A percentile compares a stretch with the other conserved stretches of the same genome.
Conservation (phyloP, 192 early-diverging fungal genomes). For the Backusella circina region DNA sequence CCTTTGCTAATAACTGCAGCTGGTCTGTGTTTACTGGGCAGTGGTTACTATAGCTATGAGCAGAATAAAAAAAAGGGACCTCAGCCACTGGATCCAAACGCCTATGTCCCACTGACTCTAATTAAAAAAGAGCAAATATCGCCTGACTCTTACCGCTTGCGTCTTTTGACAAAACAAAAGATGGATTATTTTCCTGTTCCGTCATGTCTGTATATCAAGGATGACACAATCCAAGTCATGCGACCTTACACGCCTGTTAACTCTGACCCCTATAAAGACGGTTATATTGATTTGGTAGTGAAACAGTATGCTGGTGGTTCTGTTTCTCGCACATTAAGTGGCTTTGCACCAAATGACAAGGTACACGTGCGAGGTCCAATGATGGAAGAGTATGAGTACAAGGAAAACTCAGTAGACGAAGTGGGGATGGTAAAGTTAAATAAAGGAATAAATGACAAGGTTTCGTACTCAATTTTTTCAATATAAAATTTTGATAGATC, state of each 20-base stretch:
- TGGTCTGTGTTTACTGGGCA: background rate
- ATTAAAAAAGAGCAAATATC: constrained; percentile 41
- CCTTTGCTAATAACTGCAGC: background rate
- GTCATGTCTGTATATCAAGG: constrained; percentile 65
- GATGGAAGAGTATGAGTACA: constrained; percentile 46
- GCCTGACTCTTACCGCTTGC: constrained; percentile 55
- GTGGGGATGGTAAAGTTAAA: constrained; percentile 50
- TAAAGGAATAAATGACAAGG: constrained; percentile 10
- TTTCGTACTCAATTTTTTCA: background rate
- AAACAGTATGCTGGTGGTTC: constrained; percentile 65
- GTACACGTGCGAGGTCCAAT: constrained; percentile 67
- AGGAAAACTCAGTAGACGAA: constrained; percentile 36
- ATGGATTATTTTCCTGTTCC: constrained; percentile 38
- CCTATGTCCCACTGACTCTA: constrained; percentile 52
- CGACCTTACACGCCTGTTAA: constrained; percentile 68
- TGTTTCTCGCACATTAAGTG: constrained; percentile 59
- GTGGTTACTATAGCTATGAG: constrained; percentile 1
- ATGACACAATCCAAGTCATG: constrained; percentile 65
- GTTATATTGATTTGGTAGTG: constrained; percentile 59
- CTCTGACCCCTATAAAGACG: constrained; percentile 37
- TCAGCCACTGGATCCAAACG: constrained; percentile 31
- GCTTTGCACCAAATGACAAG: constrained; percentile 47
- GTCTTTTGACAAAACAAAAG: constrained; percentile 35
- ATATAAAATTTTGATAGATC: constrained; percentile 38
- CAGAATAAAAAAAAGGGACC: background rate